Evolutionary conservation across 129 eudicot genomes (phyloP).

Genomic region (Erigeron canadensis): DNA sequence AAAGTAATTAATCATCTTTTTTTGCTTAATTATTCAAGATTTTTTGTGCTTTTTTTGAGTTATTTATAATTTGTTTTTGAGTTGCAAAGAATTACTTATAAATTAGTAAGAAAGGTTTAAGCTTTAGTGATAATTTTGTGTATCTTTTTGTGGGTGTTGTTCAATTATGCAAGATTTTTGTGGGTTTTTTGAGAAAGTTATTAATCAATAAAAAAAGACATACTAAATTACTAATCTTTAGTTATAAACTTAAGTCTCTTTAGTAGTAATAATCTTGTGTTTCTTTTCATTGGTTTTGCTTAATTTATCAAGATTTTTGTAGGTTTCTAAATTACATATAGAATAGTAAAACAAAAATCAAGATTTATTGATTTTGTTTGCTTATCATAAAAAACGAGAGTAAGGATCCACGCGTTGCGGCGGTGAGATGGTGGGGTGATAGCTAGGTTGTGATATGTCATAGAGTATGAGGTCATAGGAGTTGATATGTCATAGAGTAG

Average conservation of each 20-base stretch:
- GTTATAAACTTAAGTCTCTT: no score
- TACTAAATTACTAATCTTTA: no score
- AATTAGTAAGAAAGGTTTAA: background rate
- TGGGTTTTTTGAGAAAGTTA: background rate
- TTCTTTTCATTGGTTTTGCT: slow-evolving; percentile 5
- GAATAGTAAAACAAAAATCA: background rate
- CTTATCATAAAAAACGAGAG: background rate
- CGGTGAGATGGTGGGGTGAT: no score
- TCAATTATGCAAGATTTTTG: background rate
- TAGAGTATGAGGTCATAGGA: no score
- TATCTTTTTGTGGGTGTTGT: background rate
- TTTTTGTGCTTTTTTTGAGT: no score
- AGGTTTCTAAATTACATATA: background rate
- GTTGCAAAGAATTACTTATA: background rate
- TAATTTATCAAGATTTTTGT: background rate
- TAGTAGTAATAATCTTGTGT: background rate
- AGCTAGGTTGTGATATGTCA: no score
- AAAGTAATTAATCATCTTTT: slow-evolving; percentile 52
- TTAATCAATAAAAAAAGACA: no score
- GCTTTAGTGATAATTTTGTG: background rate
- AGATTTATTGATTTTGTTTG: slow-evolving; percentile 4
- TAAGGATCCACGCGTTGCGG: no score
- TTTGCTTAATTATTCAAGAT: background rate
- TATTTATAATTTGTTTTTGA: no score
- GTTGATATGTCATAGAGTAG: no score